These are phyloP conservation scores for Curvularia sp. DNA, from an alignment of 2,329 filamentous ascomycete species.

Conservation along the genomic window DNA sequence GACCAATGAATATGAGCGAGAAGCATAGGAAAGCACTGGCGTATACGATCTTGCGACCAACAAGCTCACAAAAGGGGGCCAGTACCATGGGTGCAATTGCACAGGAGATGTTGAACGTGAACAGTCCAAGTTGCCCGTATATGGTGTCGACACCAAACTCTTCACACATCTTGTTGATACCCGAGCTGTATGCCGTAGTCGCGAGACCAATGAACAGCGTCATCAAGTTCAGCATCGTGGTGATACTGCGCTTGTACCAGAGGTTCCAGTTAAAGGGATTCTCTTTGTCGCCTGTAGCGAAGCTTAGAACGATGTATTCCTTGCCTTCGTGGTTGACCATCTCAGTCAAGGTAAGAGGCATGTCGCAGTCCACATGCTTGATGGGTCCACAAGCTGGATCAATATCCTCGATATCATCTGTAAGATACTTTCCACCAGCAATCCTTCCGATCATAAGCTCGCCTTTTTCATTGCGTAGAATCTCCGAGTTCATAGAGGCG, in stretches of 20 bases:
- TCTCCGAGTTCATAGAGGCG: conserved; percentile 25
- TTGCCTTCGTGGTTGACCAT: conserved; percentile 36
- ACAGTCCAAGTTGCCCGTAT: conserved; percentile 36
- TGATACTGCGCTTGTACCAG: conserved; percentile 40
- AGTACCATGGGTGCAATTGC: conserved; percentile 39
- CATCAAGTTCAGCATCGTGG: conserved; percentile 40
- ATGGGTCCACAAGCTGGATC: conserved; percentile 36
- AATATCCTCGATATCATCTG: conserved; percentile 31
- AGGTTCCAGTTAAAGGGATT: conserved; percentile 42
- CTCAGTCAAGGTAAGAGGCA: conserved; percentile 38
- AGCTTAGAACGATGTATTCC: conserved; percentile 37
- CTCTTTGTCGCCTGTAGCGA: conserved; percentile 36
- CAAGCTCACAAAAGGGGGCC: conserved; percentile 38
- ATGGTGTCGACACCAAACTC: conserved; percentile 35
- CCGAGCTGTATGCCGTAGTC: conserved; percentile 38
- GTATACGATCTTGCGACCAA: conserved; percentile 38
- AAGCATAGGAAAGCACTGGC: conserved; percentile 36
- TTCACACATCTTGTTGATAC: conserved; percentile 38
- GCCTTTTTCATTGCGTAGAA: conserved; percentile 34
- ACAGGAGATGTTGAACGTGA: conserved; percentile 40
- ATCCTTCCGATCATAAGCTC: conserved; percentile 33
- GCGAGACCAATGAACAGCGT: conserved; percentile 39
- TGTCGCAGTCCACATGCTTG: conserved; percentile 37
- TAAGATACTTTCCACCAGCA: conserved; percentile 35
- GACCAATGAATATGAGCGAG: conserved; percentile 38